These are phyloP conservation scores for Penicillium argentinense DNA, from an alignment of 495 filamentous ascomycete genomes.

Conservation along the genomic window DNA sequence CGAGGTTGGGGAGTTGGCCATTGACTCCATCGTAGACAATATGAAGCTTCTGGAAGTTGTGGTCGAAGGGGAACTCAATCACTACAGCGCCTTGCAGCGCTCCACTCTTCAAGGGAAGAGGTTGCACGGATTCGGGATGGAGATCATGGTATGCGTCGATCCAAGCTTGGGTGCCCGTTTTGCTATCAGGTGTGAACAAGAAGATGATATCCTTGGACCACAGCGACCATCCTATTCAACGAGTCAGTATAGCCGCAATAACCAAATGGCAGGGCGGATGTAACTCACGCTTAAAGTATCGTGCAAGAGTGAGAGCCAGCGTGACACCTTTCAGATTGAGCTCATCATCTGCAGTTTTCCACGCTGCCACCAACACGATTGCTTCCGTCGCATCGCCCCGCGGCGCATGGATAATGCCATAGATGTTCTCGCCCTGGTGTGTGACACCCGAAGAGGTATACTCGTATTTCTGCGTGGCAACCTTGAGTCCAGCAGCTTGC, in stretches of 20 bases:
- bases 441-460: constrained; percentile 72
- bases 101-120: constrained; percentile 88
- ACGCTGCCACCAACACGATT: constrained; percentile 86
- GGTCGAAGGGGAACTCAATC: constrained; percentile 86
- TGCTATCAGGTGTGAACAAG: constrained; percentile 83
- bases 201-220: constrained; percentile 99
- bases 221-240: constrained; percentile 76
- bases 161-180: constrained; percentile 92
- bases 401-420: constrained; percentile 92
- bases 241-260: constrained; percentile 27
- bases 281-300: constrained; percentile 87
- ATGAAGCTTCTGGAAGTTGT: constrained; percentile 81
- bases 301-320: constrained; percentile 77
- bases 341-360: constrained; percentile 77
- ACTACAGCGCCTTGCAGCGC: constrained; percentile 90
- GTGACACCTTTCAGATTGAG: constrained; percentile 85
- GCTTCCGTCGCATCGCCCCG: constrained; percentile 98
- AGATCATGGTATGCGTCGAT: constrained; percentile 95
- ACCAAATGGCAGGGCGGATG: no score
- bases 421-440: constrained; percentile 84
- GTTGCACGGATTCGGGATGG: constrained; percentile 65
- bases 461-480: constrained; percentile 79
- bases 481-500: constrained; percentile 75
- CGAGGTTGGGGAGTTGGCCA: constrained; percentile 91
- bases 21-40: constrained; percentile 96